These are phyloP conservation scores for Plenodomus biglobosus DNA, from an alignment of 2,329 filamentous ascomycete species.

Conservation along the genomic window DNA sequence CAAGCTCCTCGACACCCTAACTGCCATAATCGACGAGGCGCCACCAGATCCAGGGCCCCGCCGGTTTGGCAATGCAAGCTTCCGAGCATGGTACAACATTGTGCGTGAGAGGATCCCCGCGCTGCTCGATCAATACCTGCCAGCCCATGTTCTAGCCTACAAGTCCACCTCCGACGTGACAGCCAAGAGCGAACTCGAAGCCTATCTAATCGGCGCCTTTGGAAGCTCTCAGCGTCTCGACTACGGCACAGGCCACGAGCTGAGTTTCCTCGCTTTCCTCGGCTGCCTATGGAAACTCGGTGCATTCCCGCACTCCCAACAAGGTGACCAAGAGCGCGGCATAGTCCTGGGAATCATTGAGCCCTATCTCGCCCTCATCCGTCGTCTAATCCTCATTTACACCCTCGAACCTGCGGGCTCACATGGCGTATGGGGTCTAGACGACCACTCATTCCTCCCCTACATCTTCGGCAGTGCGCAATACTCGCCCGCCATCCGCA, in stretches of 20 bases:
- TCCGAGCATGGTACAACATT: constrained; percentile 77
- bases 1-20: constrained; percentile 65
- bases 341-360: constrained; percentile 83
- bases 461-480: constrained; percentile 97
- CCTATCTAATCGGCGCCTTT: constrained; percentile 83
- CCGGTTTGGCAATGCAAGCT: constrained; percentile 89
- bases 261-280: constrained; percentile 91
- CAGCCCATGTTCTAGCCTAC: constrained; percentile 49
- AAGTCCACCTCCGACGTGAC: constrained; percentile 40
- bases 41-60: constrained; percentile 84
- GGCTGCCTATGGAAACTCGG: constrained; percentile 89
- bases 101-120: constrained; percentile 61
- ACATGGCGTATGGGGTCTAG: constrained; percentile 97
- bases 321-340: constrained; percentile 67
- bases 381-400: constrained; percentile 83
- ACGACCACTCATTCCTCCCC: constrained; percentile 91
- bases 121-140: constrained; percentile 61
- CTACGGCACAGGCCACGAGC: constrained; percentile 93
- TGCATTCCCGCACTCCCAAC: constrained; percentile 64
- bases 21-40: constrained; percentile 70
- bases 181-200: constrained; percentile 67
- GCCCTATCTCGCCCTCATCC: constrained; percentile 79
- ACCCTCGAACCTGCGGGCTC: constrained; percentile 93
- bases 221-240: constrained; percentile 87
- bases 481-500: constrained; percentile 70